These are phyloP conservation scores for Beauveria sp. DNA, from an alignment of 2,329 filamentous ascomycete species.

Conservation along the genomic window DNA sequence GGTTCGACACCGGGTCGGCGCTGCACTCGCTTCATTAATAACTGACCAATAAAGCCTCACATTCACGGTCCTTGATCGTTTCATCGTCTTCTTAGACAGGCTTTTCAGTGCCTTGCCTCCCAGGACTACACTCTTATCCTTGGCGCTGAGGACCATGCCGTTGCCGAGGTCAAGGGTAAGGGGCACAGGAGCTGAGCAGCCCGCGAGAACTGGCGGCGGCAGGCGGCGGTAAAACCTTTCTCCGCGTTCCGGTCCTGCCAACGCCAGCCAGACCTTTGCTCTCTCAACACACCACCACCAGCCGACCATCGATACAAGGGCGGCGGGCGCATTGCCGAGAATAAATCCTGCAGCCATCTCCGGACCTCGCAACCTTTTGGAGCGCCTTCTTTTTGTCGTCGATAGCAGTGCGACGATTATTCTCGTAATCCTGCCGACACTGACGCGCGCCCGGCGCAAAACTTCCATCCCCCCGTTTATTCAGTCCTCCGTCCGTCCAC, in stretches of 20 bases:
- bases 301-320: slow-evolving; percentile 1
- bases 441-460: slow-evolving; percentile 9
- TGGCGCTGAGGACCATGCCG: neutral
- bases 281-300: slow-evolving; percentile 7
- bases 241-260: slow-evolving; percentile 10
- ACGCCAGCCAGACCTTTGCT: slow-evolving; percentile 6
- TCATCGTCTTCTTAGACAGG: too few relatives aligned
- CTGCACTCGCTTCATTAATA: neutral
- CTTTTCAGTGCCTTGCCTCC: too few relatives aligned
- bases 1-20: neutral
- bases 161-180: slow-evolving; percentile 7
- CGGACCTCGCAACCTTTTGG: neutral
- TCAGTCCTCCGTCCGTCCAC: neutral
- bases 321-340: slow-evolving; percentile 10
- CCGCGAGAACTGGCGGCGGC: neutral
- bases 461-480: slow-evolving; percentile 3
- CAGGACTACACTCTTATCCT: neutral
- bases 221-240: slow-evolving; percentile 8
- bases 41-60: too few relatives aligned
- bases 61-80: too few relatives aligned
- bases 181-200: neutral
- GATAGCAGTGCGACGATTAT: neutral
- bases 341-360: slow-evolving; percentile 4
- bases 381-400: neutral
- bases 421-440: neutral